A percentile compares a stretch with the other conserved stretches of the same genome.
Evolutionary conservation across 345 rosid genomes (phyloP).

Genomic region (Orychophragmus violaceus): DNA sequence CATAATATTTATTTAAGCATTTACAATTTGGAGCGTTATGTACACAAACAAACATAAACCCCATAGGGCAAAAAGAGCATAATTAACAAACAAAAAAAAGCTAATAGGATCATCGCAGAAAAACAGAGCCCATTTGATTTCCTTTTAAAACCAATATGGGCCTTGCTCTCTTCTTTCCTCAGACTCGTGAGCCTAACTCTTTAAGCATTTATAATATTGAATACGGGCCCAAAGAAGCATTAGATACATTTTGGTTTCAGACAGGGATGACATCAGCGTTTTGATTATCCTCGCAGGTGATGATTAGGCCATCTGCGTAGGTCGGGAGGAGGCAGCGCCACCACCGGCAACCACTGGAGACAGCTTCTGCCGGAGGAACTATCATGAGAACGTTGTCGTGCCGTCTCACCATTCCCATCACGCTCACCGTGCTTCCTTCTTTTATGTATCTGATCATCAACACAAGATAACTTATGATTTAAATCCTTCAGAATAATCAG

Average conservation of each 20-base stretch:
- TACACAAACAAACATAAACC: constrained; percentile 24
- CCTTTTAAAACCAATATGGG: constrained; percentile 10
- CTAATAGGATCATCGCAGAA: constrained; percentile 6
- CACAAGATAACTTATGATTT: background rate
- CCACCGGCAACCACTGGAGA: constrained; percentile 84
- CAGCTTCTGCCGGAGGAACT: constrained; percentile 66
- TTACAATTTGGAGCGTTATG: constrained; percentile 27
- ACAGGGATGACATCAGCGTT: constrained; percentile 78
- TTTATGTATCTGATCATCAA: constrained; percentile 57
- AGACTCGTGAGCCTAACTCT: constrained; percentile 11
- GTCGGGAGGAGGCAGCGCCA: constrained; percentile 67
- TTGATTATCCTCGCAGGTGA: constrained; percentile 76
- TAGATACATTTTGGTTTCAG: constrained; percentile 33
- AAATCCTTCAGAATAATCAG: background rate
- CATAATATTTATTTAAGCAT: constrained; percentile 11
- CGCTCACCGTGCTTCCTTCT: constrained; percentile 97
- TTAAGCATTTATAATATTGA: background rate
- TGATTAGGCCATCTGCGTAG: constrained; percentile 68
- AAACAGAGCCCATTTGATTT: constrained; percentile 12
- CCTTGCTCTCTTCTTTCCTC: constrained; percentile 11
- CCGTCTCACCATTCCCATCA: constrained; percentile 87
- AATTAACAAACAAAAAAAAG: background rate
- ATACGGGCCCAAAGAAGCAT: background rate
- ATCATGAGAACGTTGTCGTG: constrained; percentile 86
- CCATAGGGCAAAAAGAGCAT: constrained; percentile 15